These are phyloP conservation scores for Starmera dryadoides DNA, from an alignment of 805 yeast genomes.

Conservation along the genomic window DNA sequence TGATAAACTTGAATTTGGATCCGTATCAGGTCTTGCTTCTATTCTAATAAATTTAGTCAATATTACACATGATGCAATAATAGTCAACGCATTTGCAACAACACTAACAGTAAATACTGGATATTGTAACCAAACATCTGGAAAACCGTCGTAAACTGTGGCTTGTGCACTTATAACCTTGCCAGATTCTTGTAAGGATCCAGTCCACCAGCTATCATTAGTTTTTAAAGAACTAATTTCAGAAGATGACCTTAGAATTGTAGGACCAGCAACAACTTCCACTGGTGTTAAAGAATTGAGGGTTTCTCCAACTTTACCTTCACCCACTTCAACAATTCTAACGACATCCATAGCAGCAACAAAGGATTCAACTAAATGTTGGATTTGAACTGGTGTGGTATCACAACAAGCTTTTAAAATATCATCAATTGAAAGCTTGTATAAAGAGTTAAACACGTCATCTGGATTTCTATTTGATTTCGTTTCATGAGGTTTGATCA, in stretches of 20 bases:
- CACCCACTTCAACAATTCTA: constrained; percentile 30
- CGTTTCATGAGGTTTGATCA: constrained; percentile 28
- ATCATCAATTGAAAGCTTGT: constrained; percentile 16
- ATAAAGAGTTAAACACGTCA: constrained; percentile 19
- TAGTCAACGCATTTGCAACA: constrained; percentile 23
- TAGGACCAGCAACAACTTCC: constrained; percentile 24
- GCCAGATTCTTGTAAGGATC: constrained; percentile 16
- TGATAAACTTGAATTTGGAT: not conserved
- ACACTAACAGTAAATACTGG: constrained; percentile 24
- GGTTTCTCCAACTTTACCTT: constrained; percentile 26
- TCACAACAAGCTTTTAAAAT: constrained; percentile 8
- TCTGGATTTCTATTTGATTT: constrained; percentile 18
- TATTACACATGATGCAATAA: constrained; percentile 23
- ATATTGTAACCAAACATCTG: constrained; percentile 36
- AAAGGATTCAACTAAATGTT: constrained; percentile 24
- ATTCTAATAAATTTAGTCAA: constrained; percentile 15
- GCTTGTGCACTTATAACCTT: constrained; percentile 14
- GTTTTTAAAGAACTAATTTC: constrained; percentile 16
- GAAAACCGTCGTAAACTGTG: constrained; percentile 12
- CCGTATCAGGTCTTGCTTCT: constrained; percentile 1
- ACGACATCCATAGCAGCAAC: constrained; percentile 24
- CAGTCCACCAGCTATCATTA: constrained; percentile 19
- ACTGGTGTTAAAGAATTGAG: constrained; percentile 9
- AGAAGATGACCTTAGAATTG: constrained; percentile 16
- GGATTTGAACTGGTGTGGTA: constrained; percentile 20